phyloP scores from a whole-genome alignment of 1,139 yeast species.

The Geotrichum aggregatum region DNA sequence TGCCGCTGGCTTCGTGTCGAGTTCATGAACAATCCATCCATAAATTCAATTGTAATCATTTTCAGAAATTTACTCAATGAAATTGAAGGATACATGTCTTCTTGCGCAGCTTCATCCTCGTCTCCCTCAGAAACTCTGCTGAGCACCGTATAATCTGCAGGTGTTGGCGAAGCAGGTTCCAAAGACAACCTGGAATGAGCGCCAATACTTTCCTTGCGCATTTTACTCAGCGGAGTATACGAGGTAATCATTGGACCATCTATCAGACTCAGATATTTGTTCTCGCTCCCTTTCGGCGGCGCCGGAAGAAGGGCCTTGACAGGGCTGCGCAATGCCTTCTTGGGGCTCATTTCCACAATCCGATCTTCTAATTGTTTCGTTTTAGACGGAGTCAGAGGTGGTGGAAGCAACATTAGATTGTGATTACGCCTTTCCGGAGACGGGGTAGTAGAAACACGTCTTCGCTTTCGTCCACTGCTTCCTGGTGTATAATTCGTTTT shows the following conservation, averaged over 20 bases:
- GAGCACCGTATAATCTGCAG: conserved; percentile 10
- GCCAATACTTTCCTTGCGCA: conserved; percentile 15
- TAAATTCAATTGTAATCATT: conserved; percentile 35
- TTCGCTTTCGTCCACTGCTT: conserved; percentile 12
- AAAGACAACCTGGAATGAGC: conserved; percentile 1
- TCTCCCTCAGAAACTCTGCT: conserved; percentile 16
- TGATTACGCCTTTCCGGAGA: not conserved
- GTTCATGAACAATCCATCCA: conserved; percentile 35
- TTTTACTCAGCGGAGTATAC: conserved; percentile 16
- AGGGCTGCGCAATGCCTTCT: conserved; percentile 7
- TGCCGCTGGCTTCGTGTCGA: conserved; percentile 32
- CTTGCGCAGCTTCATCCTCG: conserved; percentile 7
- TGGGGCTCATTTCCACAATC: conserved; percentile 18
- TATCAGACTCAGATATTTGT: not conserved
- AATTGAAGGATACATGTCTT: conserved; percentile 20
- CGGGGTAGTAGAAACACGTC: not conserved
- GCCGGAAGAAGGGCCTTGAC: conserved; percentile 3
- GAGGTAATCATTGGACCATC: conserved; percentile 1
- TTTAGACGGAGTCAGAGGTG: conserved; percentile 18
- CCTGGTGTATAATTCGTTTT: conserved; percentile 2
- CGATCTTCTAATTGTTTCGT: conserved; percentile 10
- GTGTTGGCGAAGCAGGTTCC: conserved; percentile 10
- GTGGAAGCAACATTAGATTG: not conserved
- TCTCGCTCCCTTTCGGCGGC: conserved; percentile 8
- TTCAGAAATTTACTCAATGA: conserved; percentile 33